A percentile compares a stretch with the other conserved stretches of the same genome.
Evolutionary conservation across 176 grass and related monocot species (phyloP).

Genomic region (Rhynchospora breviuscula): DNA sequence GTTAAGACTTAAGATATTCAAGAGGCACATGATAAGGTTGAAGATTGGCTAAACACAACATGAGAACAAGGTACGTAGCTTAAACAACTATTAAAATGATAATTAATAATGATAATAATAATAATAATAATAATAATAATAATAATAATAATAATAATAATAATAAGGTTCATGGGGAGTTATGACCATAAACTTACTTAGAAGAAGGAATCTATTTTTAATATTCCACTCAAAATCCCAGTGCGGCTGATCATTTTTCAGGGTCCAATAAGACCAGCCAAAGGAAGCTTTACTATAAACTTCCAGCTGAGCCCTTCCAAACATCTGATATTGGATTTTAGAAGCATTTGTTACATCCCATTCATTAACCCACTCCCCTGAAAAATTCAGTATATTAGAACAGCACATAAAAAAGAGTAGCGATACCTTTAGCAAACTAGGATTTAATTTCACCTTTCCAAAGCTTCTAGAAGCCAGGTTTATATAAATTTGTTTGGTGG

Average conservation of each 20-base stretch:
- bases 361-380: slow-evolving; percentile 97
- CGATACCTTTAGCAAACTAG: slow-evolving; percentile 20
- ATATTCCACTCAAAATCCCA: slow-evolving; percentile 90
- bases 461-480: slow-evolving; percentile 8
- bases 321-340: slow-evolving; percentile 60
- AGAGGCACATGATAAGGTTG: not conserved
- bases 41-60: not conserved
- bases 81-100: not conserved
- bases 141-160: not conserved
- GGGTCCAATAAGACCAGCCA: slow-evolving; percentile 89
- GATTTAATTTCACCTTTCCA: slow-evolving; percentile 3
- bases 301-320: slow-evolving; percentile 67
- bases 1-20: not conserved
- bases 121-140: not conserved
- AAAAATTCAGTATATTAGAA: slow-evolving; percentile 15
- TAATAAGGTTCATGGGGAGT: not conserved
- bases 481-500: slow-evolving; percentile 5
- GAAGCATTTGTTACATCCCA: slow-evolving; percentile 66
- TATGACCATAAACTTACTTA: slow-evolving; percentile 35
- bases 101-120: not conserved
- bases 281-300: slow-evolving; percentile 78
- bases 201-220: slow-evolving; percentile 47
- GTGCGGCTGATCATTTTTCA: slow-evolving; percentile 67
- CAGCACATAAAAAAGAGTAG: not conserved
- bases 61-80: not conserved